Evolutionary conservation across 441 rosid genomes (phyloP), one percentile per base, ranked within the genome.

Genomic region (Mallotus japonicus): DNA sequence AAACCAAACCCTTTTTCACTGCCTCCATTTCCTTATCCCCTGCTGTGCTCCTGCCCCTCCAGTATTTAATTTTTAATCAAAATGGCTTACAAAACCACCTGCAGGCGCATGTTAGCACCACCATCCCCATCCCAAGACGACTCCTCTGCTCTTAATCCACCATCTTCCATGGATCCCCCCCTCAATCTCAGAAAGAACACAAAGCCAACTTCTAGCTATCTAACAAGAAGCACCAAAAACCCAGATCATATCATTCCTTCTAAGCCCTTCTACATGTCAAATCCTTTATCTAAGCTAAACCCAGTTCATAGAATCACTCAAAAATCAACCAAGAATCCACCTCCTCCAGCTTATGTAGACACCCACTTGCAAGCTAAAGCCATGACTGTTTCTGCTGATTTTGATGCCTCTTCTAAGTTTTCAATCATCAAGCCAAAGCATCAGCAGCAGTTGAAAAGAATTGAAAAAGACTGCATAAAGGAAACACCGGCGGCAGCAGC

Each of bases 321-420:
- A n/a, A 84, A 81, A 67, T 79, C 83, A 78, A 68, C 51, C 69
- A 71, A 47, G n/a, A 32, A 53, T 34, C 81, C 58, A 24, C 75
- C 76, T 16, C 75, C 76, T n/a, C 64, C 77, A 5, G 28, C 78
- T 53, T 53, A 50, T 60, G 49, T 34, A 17, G 85, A 81, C 65
- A 66, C 75, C 67, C 84, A 57, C 72, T 79, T 82, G 79, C 88
- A 87, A 73, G 88, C 87, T 77, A 85, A 81, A 76, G 70, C 86
- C 78, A 50, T 85, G 85, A 77, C 80, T 4, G 66, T 76, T 63
- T 89, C 89, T 8, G 91, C 89, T 24, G 89, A 85, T 78, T 84
- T 81, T 61, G 88, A 79, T 71, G 69, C 83, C 60, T 74, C 79
- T 51, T 74, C 78, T 56, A 73, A 64, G 79, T 63, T 77, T 28